These are phyloP conservation scores for Cicer bijugum DNA, from an alignment of 306 rosid genomes.

Conservation along the genomic window DNA sequence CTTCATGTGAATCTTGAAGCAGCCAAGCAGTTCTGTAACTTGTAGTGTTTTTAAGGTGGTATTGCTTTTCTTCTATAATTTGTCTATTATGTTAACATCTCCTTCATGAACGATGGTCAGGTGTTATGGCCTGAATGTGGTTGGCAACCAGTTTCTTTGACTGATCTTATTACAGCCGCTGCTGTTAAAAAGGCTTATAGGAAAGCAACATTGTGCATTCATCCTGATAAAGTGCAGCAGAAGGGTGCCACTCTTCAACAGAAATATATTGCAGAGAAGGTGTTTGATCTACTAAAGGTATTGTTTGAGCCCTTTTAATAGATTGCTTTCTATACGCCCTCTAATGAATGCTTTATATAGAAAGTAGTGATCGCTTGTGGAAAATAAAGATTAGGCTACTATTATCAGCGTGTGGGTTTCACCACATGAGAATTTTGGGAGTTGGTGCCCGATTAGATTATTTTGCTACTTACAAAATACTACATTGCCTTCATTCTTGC, in stretches of 20 bases:
- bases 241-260: constrained; percentile 97
- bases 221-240: constrained; percentile 98
- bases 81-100: constrained; percentile 40
- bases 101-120: constrained; percentile 58
- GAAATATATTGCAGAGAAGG: constrained; percentile 92
- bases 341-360: constrained; percentile 21
- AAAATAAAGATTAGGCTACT: constrained; percentile 23
- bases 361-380: constrained; percentile 18
- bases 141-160: constrained; percentile 93
- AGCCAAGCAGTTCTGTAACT: constrained; percentile 1
- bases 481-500: constrained; percentile 25
- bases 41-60: not conserved
- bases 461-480: not conserved
- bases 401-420: constrained; percentile 15
- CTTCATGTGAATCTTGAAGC: constrained; percentile 36
- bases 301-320: constrained; percentile 10
- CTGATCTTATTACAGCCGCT: constrained; percentile 77
- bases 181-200: constrained; percentile 84
- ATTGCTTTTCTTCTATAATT: constrained; percentile 9
- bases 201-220: constrained; percentile 94
- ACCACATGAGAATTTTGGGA: constrained; percentile 2
- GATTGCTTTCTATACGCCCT: constrained; percentile 1
- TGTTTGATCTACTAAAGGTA: constrained; percentile 97
- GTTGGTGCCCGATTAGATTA: not conserved
- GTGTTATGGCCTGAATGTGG: constrained; percentile 98